These are phyloP conservation scores for Hippophae rhamnoides DNA, from an alignment of 306 rosid species.

Conservation along the genomic window DNA sequence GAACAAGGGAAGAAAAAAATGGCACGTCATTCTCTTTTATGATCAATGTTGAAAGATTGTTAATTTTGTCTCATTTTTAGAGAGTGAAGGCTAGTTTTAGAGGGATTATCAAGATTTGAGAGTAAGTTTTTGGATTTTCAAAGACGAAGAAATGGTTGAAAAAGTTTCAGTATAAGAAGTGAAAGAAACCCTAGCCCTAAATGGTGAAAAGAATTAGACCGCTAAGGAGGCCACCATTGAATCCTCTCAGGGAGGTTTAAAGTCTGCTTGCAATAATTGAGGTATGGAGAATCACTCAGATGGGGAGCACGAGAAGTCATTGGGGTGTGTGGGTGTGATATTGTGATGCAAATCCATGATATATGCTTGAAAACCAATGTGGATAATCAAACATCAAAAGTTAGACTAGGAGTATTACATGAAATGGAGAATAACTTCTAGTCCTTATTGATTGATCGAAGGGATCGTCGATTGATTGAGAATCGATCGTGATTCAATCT, in stretches of 20 bases:
- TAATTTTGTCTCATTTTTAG: slow-evolving; percentile 11
- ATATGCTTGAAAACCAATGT: too few species aligned
- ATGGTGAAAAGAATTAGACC: slow-evolving; percentile 21
- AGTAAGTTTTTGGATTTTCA: not conserved
- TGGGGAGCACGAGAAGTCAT: slow-evolving; percentile 34
- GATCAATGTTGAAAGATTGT: not conserved
- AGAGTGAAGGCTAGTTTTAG: slow-evolving; percentile 13
- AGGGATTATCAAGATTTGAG: too few species aligned
- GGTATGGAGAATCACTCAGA: slow-evolving; percentile 14
- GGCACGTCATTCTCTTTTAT: too few species aligned
- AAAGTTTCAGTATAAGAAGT: slow-evolving; percentile 45
- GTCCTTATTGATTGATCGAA: too few species aligned
- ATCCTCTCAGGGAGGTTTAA: slow-evolving; percentile 30
- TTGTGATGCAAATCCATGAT: too few species aligned
- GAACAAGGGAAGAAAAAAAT: too few species aligned
- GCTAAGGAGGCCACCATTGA: slow-evolving; percentile 36
- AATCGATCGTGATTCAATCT: too few species aligned
- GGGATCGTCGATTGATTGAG: too few species aligned
- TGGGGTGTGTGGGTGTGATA: slow-evolving; percentile 28
- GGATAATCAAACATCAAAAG: too few species aligned
- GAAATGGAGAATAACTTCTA: too few species aligned
- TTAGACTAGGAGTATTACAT: too few species aligned
- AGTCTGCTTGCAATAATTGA: slow-evolving; percentile 35
- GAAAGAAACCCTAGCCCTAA: slow-evolving; percentile 26
- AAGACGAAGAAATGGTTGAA: slow-evolving; percentile 40